These are phyloP conservation scores for Psilocybe azurescens DNA, from an alignment of 768 basidiomycete genomes.

Conservation along the genomic window DNA sequence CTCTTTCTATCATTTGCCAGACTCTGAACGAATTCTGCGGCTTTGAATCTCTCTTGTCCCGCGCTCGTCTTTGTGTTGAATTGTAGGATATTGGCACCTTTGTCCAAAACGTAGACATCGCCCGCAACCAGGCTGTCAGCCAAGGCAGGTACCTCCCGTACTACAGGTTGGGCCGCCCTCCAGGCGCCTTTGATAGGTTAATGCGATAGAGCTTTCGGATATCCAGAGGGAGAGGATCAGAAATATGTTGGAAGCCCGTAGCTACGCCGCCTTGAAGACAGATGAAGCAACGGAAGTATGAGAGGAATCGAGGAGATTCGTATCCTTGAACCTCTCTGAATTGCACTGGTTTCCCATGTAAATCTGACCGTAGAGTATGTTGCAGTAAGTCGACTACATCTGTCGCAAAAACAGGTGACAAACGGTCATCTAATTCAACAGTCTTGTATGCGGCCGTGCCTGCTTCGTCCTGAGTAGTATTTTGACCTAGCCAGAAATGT, in stretches of 20 bases:
- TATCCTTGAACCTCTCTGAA: constrained; percentile 66
- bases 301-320: constrained; percentile 52
- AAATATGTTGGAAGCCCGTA: constrained; percentile 39
- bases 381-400: neutral
- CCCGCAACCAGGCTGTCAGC: constrained; percentile 55
- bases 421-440: constrained; percentile 70
- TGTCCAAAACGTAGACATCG: constrained; percentile 66
- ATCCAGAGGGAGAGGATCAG: constrained; percentile 35
- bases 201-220: constrained; percentile 57
- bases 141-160: constrained; percentile 53
- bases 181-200: constrained; percentile 35
- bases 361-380: constrained; percentile 38
- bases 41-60: constrained; percentile 64
- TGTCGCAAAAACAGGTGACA: constrained; percentile 22
- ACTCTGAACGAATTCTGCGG: constrained; percentile 61
- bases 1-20: constrained; percentile 47
- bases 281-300: constrained; percentile 36
- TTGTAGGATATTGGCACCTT: constrained; percentile 56
- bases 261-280: constrained; percentile 35
- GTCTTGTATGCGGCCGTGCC: constrained; percentile 71
- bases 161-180: constrained; percentile 36
- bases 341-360: constrained; percentile 60
- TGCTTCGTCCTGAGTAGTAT: constrained; percentile 65
- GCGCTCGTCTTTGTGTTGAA: constrained; percentile 59
- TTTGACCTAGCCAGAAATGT: constrained; percentile 68